Evolutionary conservation across 352 stramenopile genomes (phyloP).

Genomic region (Phytopythium delawarense): DNA sequence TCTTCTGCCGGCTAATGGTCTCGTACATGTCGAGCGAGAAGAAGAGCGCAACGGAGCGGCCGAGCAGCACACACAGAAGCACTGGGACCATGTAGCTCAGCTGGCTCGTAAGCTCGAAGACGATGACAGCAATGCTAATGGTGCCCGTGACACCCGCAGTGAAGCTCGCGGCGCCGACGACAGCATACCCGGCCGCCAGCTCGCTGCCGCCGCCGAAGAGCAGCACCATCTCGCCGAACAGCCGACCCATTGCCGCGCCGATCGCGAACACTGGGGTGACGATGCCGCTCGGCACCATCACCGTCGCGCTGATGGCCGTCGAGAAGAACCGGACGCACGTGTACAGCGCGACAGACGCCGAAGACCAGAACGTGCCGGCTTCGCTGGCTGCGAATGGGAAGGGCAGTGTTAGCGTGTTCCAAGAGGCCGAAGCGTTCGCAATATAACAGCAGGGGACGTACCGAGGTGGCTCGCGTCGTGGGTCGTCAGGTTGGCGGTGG

Average conservation of each 20-base stretch:
- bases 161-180: slow-evolving; percentile 79
- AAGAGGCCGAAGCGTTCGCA: background rate
- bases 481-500: slow-evolving; percentile 43
- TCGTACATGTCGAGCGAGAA: slow-evolving; percentile 86
- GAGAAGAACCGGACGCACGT: slow-evolving; percentile 75
- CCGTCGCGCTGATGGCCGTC: slow-evolving; percentile 67
- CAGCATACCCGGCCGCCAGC: slow-evolving; percentile 65
- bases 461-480: slow-evolving; percentile 28
- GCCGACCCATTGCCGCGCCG: slow-evolving; percentile 79
- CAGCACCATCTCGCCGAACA: slow-evolving; percentile 87
- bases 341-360: slow-evolving; percentile 59
- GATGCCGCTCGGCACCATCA: slow-evolving; percentile 87
- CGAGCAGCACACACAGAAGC: slow-evolving; percentile 73
- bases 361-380: slow-evolving; percentile 52
- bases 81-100: slow-evolving; percentile 89
- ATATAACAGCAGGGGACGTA: slow-evolving; percentile 4
- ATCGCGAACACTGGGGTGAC: slow-evolving; percentile 91
- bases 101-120: slow-evolving; percentile 87
- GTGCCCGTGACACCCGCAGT: slow-evolving; percentile 77
- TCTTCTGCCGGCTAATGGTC: slow-evolving; percentile 74
- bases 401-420: too few relatives aligned
- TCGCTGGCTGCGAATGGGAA: slow-evolving; percentile 23
- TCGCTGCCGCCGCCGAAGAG: slow-evolving; percentile 43
- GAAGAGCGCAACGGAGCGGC: slow-evolving; percentile 52
- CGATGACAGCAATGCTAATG: slow-evolving; percentile 77